A percentile compares a stretch with the other conserved stretches of the same genome.
Evolutionary conservation across 2,329 filamentous ascomycete species (phyloP).

Genomic region (Epicoccum nigrum): DNA sequence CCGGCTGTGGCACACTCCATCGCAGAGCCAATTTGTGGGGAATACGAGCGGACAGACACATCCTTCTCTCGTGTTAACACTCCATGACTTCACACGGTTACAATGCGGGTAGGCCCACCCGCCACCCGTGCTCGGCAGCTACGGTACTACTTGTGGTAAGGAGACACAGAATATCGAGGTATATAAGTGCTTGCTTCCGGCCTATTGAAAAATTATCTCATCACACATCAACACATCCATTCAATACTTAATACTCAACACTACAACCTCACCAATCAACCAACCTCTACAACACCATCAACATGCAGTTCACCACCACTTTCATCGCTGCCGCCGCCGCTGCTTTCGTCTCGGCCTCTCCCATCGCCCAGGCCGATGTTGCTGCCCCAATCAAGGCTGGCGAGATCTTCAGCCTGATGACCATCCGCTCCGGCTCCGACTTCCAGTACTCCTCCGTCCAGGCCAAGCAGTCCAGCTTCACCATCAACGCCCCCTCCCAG

Average conservation of each 20-base stretch:
- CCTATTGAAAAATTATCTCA: conserved; percentile 1
- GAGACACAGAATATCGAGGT: conserved; percentile 3
- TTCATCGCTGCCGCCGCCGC: conserved; percentile 28
- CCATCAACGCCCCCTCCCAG: conserved; percentile 52
- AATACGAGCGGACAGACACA: conserved; percentile 10
- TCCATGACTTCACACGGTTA: conserved; percentile 29
- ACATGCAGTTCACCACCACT: conserved; percentile 41
- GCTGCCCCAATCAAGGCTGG: conserved; percentile 30
- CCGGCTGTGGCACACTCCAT: conserved; percentile 16
- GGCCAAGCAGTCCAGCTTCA: conserved; percentile 54
- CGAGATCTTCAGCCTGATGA: conserved; percentile 56
- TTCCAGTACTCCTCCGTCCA: conserved; percentile 57
- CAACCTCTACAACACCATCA: conserved; percentile 22
- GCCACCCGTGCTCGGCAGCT: conserved; percentile 7
- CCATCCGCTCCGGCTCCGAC: conserved; percentile 57
- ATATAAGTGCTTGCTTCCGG: conserved; percentile 19
- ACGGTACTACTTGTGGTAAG: conserved; percentile 10
- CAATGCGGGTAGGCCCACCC: conserved; percentile 19
- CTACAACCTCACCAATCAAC: conserved; percentile 3
- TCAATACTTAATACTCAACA: conserved; percentile 5
- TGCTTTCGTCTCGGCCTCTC: conserved; percentile 35
- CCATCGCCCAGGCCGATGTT: conserved; percentile 24
- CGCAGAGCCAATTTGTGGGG: conserved; percentile 17
- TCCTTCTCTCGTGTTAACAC: conserved; percentile 20
- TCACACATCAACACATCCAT: conserved; percentile 13